A percentile compares a stretch with the other conserved stretches of the same genome.
phyloP scores from a whole-genome alignment of 2,329 filamentous ascomycete genomes.

The Parastagonospora avenae region DNA sequence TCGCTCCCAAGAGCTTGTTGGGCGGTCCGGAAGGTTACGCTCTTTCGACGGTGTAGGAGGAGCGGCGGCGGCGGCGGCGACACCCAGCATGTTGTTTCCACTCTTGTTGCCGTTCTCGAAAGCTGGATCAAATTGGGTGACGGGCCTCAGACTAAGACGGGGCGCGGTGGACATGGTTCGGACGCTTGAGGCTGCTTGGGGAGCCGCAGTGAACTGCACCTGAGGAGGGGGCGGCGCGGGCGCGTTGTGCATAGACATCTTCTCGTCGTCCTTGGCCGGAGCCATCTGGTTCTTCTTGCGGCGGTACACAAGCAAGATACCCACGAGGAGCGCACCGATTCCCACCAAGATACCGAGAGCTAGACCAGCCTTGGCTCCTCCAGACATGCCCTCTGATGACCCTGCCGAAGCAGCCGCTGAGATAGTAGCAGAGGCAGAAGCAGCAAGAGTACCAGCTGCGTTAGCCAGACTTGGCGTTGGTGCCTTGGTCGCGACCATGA shows the following conservation, averaged over 20 bases:
- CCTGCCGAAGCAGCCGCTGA: slow-evolving; percentile 31
- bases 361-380: slow-evolving; percentile 74
- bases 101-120: slow-evolving; percentile 54
- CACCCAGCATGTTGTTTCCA: slow-evolving; percentile 43
- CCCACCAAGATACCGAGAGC: slow-evolving; percentile 79
- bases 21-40: slow-evolving; percentile 26
- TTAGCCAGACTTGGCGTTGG: slow-evolving; percentile 23
- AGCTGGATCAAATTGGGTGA: slow-evolving; percentile 81
- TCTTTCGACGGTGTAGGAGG: slow-evolving; percentile 22
- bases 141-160: slow-evolving; percentile 81
- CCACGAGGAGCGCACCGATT: slow-evolving; percentile 68
- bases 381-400: slow-evolving; percentile 48
- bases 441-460: slow-evolving; percentile 11
- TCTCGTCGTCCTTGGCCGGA: slow-evolving; percentile 52
- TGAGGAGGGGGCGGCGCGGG: slow-evolving; percentile 35
- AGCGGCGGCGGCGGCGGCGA: slow-evolving; percentile 39
- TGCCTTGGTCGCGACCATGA: slow-evolving; percentile 37
- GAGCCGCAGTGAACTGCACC: slow-evolving; percentile 12
- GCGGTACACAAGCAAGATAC: slow-evolving; percentile 74
- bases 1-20: slow-evolving; percentile 47
- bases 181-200: background rate
- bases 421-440: slow-evolving; percentile 30
- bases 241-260: slow-evolving; percentile 38
- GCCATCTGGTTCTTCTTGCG: slow-evolving; percentile 69
- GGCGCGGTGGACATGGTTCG: slow-evolving; percentile 64